A percentile compares a stretch with the other conserved stretches of the same genome.
Conservation (phyloP, 768 basidiomycete species). For the Serendipita sp. region DNA sequence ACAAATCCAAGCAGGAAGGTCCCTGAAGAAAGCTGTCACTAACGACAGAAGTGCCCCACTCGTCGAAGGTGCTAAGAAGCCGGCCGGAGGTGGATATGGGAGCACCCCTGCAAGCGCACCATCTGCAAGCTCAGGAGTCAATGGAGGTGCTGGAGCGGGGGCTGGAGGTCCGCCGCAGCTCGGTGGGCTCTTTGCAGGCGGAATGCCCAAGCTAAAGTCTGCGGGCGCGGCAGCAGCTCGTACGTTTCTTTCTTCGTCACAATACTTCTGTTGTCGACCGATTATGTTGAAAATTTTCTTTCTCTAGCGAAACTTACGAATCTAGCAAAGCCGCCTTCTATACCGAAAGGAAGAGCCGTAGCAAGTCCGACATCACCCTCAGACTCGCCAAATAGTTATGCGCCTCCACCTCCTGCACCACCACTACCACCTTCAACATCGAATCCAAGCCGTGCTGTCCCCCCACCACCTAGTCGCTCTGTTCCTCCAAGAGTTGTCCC, state of each 20-base stretch:
- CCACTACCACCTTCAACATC: conserved; percentile 14
- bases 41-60: conserved; percentile 63
- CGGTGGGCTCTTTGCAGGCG: conserved; percentile 75
- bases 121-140: conserved; percentile 24
- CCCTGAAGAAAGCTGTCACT: conserved; percentile 66
- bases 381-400: conserved; percentile 14
- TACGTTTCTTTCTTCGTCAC: conserved; percentile 20
- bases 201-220: conserved; percentile 79
- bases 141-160: conserved; percentile 18
- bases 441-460: conserved; percentile 15
- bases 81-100: conserved; percentile 19
- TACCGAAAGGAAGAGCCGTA: conserved; percentile 35
- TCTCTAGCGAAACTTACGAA: conserved; percentile 41
- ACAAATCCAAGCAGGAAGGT: conserved; percentile 71
- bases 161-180: conserved; percentile 59
- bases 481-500: conserved; percentile 17
- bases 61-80: conserved; percentile 30
- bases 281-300: background rate
- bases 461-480: conserved; percentile 23
- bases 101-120: conserved; percentile 15
- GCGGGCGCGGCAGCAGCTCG: conserved; percentile 46
- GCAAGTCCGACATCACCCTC: conserved; percentile 17
- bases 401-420: conserved; percentile 16
- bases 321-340: conserved; percentile 49
- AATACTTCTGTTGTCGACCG: background rate